Conservation (phyloP, 2,329 filamentous ascomycete species). For the Cladosporium phlei region DNA sequence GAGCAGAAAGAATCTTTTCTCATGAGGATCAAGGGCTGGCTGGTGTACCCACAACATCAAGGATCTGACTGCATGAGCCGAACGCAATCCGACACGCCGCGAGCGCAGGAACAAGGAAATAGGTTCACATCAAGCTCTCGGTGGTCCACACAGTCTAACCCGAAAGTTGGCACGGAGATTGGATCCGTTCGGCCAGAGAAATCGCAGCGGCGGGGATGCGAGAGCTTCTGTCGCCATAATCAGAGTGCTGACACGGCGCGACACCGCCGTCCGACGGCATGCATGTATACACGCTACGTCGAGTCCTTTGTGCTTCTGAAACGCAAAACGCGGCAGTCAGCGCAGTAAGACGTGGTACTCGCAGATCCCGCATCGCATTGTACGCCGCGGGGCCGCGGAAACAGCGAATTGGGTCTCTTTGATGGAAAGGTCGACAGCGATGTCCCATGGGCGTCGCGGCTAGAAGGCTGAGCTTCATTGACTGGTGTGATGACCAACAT, state of each 20-base stretch:
- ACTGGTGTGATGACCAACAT: too few species aligned
- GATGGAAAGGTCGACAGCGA: not conserved
- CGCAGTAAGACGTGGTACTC: not conserved
- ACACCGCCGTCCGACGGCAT: not conserved
- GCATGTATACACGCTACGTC: not conserved
- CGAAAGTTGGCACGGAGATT: constrained; percentile 10
- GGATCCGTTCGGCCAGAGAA: not conserved
- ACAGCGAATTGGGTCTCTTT: not conserved
- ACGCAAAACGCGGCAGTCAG: constrained; percentile 1
- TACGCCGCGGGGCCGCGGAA: not conserved
- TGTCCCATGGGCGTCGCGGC: constrained; percentile 1
- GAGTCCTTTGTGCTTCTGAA: not conserved
- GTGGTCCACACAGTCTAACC: not conserved
- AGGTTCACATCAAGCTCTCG: constrained; percentile 1
- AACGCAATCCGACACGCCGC: not conserved
- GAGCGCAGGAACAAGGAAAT: constrained; percentile 5
- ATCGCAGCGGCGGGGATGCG: not conserved
- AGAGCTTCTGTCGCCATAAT: not conserved
- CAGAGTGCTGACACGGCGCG: constrained; percentile 1
- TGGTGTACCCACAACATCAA: not conserved
- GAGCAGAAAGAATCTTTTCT: too few species aligned
- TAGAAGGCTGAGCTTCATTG: constrained; percentile 5
- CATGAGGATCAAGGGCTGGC: too few species aligned
- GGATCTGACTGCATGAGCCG: constrained; percentile 4
- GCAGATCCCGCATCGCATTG: constrained; percentile 6